Evolutionary conservation across 805 yeast genomes (phyloP), one percentile per base, ranked within the genome.

Genomic region (Wickerhamiella domercqiae): DNA sequence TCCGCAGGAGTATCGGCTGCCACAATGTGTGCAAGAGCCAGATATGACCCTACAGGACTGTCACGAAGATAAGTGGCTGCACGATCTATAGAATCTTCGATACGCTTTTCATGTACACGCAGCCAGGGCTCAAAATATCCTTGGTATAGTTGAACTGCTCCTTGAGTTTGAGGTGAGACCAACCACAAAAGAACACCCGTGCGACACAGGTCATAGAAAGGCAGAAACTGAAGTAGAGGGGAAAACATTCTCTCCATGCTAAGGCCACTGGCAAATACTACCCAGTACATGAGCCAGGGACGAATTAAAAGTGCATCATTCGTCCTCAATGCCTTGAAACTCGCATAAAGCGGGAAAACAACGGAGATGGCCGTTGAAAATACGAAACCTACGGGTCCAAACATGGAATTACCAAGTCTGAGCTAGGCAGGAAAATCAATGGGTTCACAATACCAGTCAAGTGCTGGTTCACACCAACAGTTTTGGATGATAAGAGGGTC

Each of bases 211-310:
- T 68, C 53, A 47, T 66, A 71, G 34, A 78, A 67, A 2, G 90
- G 87, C 14, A 77, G 42, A 28, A 67, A 44, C 22, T 57, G 50
- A 29, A 64, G 49, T n/a, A 79, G 36, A 16, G 70, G 60, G 7
- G 67, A 55, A 15, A 70, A 45, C 22, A 60, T 51, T 32, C 66
- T 60, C 40, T 66, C 69, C 9, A 58, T 46, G 1, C 59, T 55
- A 6, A 61, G 47, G 31, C 64, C 53, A 5, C 61, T 44, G 3
- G 75, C 66, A 37, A 67, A 55, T 1, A 78, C 73, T 9, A 77
- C 62, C 93, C 94, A 82, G 56, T 78, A 75, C 40, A 64, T 58
- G 25, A 68, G 55, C 70, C 75, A 68, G 7, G 68, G 62, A 32
- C 57, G 56, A 5, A 62, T 44, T n/a, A 53, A 50, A 2, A 56